Percentiles rank a stretch among this genome's conserved stretches.
These are phyloP conservation scores for Senna siamea DNA, from an alignment of 306 rosid species.

Conservation along the genomic window DNA sequence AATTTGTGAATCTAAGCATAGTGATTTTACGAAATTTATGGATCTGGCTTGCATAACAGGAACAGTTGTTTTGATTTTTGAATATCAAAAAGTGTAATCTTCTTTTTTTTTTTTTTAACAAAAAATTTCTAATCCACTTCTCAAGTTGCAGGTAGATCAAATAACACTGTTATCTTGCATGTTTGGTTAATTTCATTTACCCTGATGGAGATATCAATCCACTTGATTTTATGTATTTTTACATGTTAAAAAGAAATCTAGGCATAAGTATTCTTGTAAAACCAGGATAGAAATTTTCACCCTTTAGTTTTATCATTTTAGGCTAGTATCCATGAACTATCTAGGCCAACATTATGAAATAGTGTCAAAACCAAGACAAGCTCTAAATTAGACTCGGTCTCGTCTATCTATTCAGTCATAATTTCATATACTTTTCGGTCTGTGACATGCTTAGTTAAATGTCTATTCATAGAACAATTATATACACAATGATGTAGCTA, in stretches of 20 bases:
- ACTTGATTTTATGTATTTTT: too few species aligned
- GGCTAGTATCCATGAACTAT: not conserved
- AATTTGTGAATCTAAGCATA: not conserved
- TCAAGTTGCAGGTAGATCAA: not conserved
- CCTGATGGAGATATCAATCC: not conserved
- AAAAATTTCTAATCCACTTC: conserved; percentile 10
- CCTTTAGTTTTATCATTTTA: not conserved
- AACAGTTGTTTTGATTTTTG: not conserved
- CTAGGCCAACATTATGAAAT: not conserved
- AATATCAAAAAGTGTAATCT: too few species aligned
- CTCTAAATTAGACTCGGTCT: not conserved
- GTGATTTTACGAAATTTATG: not conserved
- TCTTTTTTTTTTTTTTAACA: too few species aligned
- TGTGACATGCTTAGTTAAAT: not conserved
- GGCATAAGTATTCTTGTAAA: not conserved
- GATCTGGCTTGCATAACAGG: not conserved
- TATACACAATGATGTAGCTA: not conserved
- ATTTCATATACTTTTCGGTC: not conserved
- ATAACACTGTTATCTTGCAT: not conserved
- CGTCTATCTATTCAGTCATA: not conserved
- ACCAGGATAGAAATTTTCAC: not conserved
- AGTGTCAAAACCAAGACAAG: not conserved
- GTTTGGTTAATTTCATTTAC: conserved; percentile 5
- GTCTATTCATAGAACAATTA: not conserved
- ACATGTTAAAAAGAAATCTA: not conserved